Base-by-base conservation (phyloP, 768 basidiomycete species). In the Mycena haematopus region DNA sequence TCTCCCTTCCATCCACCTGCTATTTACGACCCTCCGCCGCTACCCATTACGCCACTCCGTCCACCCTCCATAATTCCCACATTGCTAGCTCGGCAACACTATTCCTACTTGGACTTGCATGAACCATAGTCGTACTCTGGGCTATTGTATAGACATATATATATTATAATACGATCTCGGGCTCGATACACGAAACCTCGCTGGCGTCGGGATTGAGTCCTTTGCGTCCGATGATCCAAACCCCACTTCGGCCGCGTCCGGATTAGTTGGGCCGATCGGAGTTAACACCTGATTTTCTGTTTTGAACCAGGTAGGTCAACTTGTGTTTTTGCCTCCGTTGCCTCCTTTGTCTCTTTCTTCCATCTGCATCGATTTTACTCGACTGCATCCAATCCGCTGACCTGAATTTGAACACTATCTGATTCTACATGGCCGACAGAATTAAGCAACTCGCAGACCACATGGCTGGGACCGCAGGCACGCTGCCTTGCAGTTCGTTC, bases 391-490 rank as follows among this genome's bases (percentile, higher is more conserved):
- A 64, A 53, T 53, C 58, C 47, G n/a, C n/a, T n/a, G n/a, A n/a
- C 46, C 55, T 54, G 24, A 21, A 65, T n/a, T 54, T 56, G 62
- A 58, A 59, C 53, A 54, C 25, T 21, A 56, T 60, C 66, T 67
- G 54, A 56, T 60, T 56, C 54, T 65, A 55, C 67, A 88, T 87
- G 87, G 74, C 83, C 31, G 71, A 73, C 72, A 88, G 90, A 77
- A 75, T 90, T 36, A 79, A 83, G 60, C 88, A 90, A 72, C 67
- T 91, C 50, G 72, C 80, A 56, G 77, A 78, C 59, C 90, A 92
- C 70, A 71, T 91, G 66, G 38, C 62, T 54, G 60, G 52, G 21
- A 38, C 66, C 46, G 62, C 66, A 64, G 66, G 66, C 59, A 60
- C 40, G 66, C 61, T 58, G 58, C 58, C 44, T 33, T 36, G 31